Evolutionary conservation across 2,329 filamentous ascomycete genomes (phyloP).

Genomic region (Verticillium isaacii): DNA sequence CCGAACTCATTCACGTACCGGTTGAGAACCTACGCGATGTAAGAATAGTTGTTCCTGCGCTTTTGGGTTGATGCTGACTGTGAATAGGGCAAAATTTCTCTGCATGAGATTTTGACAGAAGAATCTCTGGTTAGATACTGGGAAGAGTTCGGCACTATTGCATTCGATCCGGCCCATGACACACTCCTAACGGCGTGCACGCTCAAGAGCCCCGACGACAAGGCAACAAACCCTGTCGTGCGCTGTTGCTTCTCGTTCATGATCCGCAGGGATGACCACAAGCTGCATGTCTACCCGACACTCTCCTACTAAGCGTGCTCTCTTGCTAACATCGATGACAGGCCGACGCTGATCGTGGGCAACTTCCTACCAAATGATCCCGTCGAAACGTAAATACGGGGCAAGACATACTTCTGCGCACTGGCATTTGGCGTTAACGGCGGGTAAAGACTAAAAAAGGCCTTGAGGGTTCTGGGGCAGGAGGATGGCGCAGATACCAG

Average conservation of each 20-base stretch:
- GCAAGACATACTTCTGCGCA: conserved; percentile 28
- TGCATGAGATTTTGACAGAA: conserved; percentile 94
- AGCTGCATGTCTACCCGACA: conserved; percentile 66
- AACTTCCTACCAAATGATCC: conserved; percentile 91
- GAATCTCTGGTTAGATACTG: conserved; percentile 94
- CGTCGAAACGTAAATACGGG: conserved; percentile 3
- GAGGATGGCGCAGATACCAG: conserved; percentile 10
- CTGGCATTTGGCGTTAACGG: conserved; percentile 10
- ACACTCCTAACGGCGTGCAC: conserved; percentile 92
- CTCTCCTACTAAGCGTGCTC: not conserved
- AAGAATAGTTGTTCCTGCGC: conserved; percentile 31
- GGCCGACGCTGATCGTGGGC: conserved; percentile 89
- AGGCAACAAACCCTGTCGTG: conserved; percentile 66
- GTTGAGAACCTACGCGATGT: conserved; percentile 90
- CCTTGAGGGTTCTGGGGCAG: not conserved
- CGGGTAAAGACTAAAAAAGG: conserved; percentile 3
- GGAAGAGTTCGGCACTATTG: conserved; percentile 98
- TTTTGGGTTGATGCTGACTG: conserved; percentile 11
- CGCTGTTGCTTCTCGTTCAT: conserved; percentile 98
- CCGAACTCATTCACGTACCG: conserved; percentile 87
- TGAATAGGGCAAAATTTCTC: conserved; percentile 78
- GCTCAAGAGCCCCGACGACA: conserved; percentile 73
- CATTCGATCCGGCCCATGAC: conserved; percentile 90
- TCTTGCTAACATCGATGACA: conserved; percentile 35
- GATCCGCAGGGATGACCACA: conserved; percentile 89